These are phyloP conservation scores for Mortierella antarctica DNA, from an alignment of 192 early-diverging fungal species.

Conservation along the genomic window DNA sequence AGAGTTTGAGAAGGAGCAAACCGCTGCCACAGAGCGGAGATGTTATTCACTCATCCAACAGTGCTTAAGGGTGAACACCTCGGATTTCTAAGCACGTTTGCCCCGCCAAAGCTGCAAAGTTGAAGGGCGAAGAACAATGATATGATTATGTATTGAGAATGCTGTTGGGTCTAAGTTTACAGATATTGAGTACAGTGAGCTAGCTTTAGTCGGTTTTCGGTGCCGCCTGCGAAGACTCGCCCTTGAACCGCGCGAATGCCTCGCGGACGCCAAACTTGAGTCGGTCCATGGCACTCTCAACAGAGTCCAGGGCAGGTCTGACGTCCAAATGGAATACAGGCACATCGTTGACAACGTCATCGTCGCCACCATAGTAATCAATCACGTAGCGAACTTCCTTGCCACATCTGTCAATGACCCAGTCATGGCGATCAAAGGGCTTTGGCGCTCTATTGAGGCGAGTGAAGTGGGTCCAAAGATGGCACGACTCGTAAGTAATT, in stretches of 20 bases:
- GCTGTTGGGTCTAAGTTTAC: slow-evolving; percentile 23
- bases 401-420: slow-evolving; percentile 92
- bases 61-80: slow-evolving; percentile 5
- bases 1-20: slow-evolving; percentile 49
- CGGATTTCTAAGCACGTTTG: neutral
- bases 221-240: slow-evolving; percentile 6
- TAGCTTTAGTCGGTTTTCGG: slow-evolving; percentile 29
- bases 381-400: slow-evolving; percentile 94
- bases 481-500: slow-evolving; percentile 27
- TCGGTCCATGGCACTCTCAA: slow-evolving; percentile 70
- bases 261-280: slow-evolving; percentile 69
- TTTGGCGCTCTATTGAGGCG: slow-evolving; percentile 70
- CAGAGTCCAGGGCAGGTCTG: slow-evolving; percentile 90
- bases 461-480: neutral
- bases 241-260: slow-evolving; percentile 59
- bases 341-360: slow-evolving; percentile 71
- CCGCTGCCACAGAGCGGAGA: neutral
- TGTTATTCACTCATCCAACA: neutral
- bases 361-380: slow-evolving; percentile 91
- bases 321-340: slow-evolving; percentile 95
- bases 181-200: slow-evolving; percentile 14
- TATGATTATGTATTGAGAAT: neutral
- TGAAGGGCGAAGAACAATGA: no score
- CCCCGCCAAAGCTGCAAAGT: no score
- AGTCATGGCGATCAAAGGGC: slow-evolving; percentile 99